Evolutionary conservation across 2,329 filamentous ascomycete species (phyloP), one percentile per base, ranked within the genome.

Genomic region (Colletotrichum sp.): DNA sequence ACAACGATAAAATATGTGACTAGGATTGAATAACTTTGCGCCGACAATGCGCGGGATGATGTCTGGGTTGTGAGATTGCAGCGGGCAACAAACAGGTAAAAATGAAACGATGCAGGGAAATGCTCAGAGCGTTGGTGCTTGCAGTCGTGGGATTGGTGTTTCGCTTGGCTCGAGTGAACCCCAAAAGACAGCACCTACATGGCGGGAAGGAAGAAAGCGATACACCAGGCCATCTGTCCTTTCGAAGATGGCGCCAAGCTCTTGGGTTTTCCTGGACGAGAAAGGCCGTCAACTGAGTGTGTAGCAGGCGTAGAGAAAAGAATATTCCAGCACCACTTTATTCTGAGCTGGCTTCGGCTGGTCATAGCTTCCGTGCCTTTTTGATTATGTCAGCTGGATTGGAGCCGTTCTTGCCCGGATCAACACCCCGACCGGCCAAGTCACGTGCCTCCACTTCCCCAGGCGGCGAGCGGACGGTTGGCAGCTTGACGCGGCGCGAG

Each of bases 401-500:
- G 18, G 7, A 2, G 1, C 13, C 8, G 8, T 30, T n/a, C 3
- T 12, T 22, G 6, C 5, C 18, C 70, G 74, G 74, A 76, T 74
- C 65, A 76, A 74, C 32, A 39, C 2, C 59, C 5, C 16, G 5
- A 52, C 59, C 64, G 64, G 39, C 1, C 5, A 28, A 57, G 68
- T 76, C 75, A 76, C 75, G 75, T 76, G 75, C 18, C 2, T 2
- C 8, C 7, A 39, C 6, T 36, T 22, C 24, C 59, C 28, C 39
- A n/a, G 26, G 26, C 39, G 57, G 70, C 36, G 16, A 34, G 22
- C 70, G 24, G 69, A 67, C 67, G 66, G 30, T 59, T 65, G 65
- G 74, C 74, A 77, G 77, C 77, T 79, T 77, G 77, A 78, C 78
- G 71, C 78, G 77, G 78, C 77, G 77, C 77, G 76, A 78, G 77